phyloP scores from a whole-genome alignment of 805 yeast genomes.

The Yarrowia sp. region DNA sequence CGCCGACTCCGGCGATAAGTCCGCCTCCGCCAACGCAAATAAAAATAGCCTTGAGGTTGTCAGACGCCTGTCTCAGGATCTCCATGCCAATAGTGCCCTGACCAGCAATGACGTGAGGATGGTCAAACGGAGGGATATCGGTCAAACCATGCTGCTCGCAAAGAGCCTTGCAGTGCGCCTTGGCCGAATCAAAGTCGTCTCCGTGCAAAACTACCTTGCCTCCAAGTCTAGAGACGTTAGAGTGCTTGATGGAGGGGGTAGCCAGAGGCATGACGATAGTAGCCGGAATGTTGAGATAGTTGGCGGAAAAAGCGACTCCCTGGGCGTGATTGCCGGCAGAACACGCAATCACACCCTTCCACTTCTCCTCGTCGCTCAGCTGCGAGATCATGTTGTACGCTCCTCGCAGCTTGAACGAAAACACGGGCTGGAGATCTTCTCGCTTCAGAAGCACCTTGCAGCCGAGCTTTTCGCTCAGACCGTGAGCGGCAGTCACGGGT shows the following conservation, averaged over 20 bases:
- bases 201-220: constrained; percentile 92
- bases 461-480: constrained; percentile 70
- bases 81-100: constrained; percentile 98
- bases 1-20: constrained; percentile 82
- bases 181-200: constrained; percentile 93
- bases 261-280: constrained; percentile 98
- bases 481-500: constrained; percentile 73
- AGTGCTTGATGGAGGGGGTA: constrained; percentile 91
- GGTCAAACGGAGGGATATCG: constrained; percentile 97
- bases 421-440: constrained; percentile 92
- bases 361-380: constrained; percentile 53
- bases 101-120: constrained; percentile 97
- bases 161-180: constrained; percentile 78
- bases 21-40: constrained; percentile 99
- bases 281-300: constrained; percentile 80
- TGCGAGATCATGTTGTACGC: constrained; percentile 97
- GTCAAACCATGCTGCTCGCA: constrained; percentile 69
- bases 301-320: constrained; percentile 94
- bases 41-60: constrained; percentile 79
- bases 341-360: constrained; percentile 93
- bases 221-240: constrained; percentile 88
- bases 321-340: constrained; percentile 99
- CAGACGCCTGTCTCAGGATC: constrained; percentile 79
- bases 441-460: constrained; percentile 78
- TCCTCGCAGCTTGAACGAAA: constrained; percentile 93